Percentiles rank a stretch among this genome's conserved stretches.
phyloP scores from a whole-genome alignment of 179 eudicot species.

The Actinidia arguta region DNA sequence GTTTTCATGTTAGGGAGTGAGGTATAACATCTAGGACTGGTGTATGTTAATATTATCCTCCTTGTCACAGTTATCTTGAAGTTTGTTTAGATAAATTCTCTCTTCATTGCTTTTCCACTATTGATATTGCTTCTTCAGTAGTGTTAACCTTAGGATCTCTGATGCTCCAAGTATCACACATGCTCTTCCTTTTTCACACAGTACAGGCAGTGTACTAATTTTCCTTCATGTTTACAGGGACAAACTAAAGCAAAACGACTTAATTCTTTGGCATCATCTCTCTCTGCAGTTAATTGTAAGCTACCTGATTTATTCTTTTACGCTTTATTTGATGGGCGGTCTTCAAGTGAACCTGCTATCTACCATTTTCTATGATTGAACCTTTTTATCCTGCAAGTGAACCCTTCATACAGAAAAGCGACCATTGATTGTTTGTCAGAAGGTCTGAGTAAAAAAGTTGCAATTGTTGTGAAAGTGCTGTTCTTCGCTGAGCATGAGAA shows the following conservation, averaged over 20 bases:
- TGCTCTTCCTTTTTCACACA: not conserved
- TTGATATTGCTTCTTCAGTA: not conserved
- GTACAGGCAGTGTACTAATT: not conserved
- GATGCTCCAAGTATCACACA: not conserved
- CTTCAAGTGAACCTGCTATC: not conserved
- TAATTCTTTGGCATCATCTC: constrained; percentile 57
- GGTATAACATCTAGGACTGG: no score
- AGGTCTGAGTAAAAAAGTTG: constrained; percentile 77
- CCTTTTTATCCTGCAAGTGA: constrained; percentile 42
- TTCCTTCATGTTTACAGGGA: constrained; percentile 52
- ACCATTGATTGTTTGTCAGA: constrained; percentile 60
- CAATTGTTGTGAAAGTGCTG: constrained; percentile 70
- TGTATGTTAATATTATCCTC: not conserved
- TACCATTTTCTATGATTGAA: not conserved
- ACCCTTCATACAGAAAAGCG: constrained; percentile 61
- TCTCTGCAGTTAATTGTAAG: constrained; percentile 68
- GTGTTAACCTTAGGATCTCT: not conserved
- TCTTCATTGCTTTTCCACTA: not conserved
- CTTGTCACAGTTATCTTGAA: not conserved
- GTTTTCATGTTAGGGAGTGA: no score
- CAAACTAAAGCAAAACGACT: constrained; percentile 73
- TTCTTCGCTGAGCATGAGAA: constrained; percentile 68
- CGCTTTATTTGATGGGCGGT: constrained; percentile 1
- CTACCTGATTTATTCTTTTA: constrained; percentile 19
- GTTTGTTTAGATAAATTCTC: not conserved